Base-by-base conservation (phyloP, 306 rosid species). In the Sphenostylis stenocarpa region DNA sequence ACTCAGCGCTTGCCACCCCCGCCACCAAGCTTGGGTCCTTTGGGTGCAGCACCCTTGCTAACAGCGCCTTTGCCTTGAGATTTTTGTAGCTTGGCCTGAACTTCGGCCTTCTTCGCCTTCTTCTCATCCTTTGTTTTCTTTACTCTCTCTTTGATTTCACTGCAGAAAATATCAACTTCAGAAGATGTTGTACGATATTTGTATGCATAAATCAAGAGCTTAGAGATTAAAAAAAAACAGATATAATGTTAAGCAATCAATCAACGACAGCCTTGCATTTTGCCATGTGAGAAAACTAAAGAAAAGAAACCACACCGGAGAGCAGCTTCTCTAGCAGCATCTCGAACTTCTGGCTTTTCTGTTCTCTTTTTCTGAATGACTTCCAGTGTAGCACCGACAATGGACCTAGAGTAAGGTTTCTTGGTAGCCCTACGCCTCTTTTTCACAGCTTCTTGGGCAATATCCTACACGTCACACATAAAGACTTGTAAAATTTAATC, bases 1-100 rank as follows among this genome's bases (percentile, higher is more conserved):
- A 33, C 66, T 93, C 79, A 93, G 64, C 97, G 97, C 80, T 89
- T 90, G 4, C 97, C 96, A 0, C 97, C 96, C 0, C 97, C 96
- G 12, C 97, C 97, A 28, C 97, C 96, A 73, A 93, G 90, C 55
- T 93, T 93, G 33, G 95, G 96, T 56, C 96, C 98, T 86, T 93
- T 93, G 26, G 94, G 79, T 57, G 16, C 88, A 26, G 90, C 86
- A 78, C 85, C 96, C 90, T 88, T 93, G 3, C 82, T 0, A 61
- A 85, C 52, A 64, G 28, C 85, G 34, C 86, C 82, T 87, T 93
- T 93, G 49, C 87, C 89, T 26, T 57, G 64, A 14, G 36, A 24
- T 73, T 92, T 92, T 67, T 88, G 91, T 26, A 84, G 3, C 83
- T 92, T 92, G 0, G 93, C 80, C 11, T 14, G 39, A 16, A 84